Conservation (phyloP, 176 grass and related monocot species). For the Carex pumila region DNA sequence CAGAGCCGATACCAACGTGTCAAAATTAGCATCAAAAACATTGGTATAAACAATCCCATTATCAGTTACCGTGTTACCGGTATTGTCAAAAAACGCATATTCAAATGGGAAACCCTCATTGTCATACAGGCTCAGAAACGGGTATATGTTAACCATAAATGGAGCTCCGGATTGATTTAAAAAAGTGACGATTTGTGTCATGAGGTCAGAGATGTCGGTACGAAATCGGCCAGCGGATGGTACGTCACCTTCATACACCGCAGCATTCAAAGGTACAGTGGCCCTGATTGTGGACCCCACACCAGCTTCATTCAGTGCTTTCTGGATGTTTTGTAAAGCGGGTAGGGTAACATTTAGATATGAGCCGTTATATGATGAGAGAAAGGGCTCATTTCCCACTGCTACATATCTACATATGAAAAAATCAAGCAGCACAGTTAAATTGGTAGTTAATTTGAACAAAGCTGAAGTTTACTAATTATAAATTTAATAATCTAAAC, state of each 20-base stretch:
- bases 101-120: constrained; percentile 54
- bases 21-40: constrained; percentile 84
- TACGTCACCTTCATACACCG: constrained; percentile 42
- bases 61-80: constrained; percentile 39
- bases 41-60: constrained; percentile 56
- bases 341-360: constrained; percentile 73
- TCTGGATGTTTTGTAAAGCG: constrained; percentile 72
- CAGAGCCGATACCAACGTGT: constrained; percentile 61
- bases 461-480: neutral
- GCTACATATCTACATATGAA: constrained; percentile 57
- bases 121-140: constrained; percentile 62
- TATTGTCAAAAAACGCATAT: constrained; percentile 78
- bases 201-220: constrained; percentile 32
- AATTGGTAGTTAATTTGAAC: constrained; percentile 2
- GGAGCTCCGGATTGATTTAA: constrained; percentile 58
- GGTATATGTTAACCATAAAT: constrained; percentile 86
- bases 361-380: constrained; percentile 53
- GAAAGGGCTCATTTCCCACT: constrained; percentile 86
- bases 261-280: constrained; percentile 75
- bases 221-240: constrained; percentile 65
- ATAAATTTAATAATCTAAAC: neutral
- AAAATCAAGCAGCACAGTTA: neutral
- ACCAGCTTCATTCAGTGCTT: constrained; percentile 57
- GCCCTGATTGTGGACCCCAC: constrained; percentile 50
- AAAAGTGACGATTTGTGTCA: constrained; percentile 74